Conservation (phyloP, 805 yeast genomes). For the Candida patagonica region DNA sequence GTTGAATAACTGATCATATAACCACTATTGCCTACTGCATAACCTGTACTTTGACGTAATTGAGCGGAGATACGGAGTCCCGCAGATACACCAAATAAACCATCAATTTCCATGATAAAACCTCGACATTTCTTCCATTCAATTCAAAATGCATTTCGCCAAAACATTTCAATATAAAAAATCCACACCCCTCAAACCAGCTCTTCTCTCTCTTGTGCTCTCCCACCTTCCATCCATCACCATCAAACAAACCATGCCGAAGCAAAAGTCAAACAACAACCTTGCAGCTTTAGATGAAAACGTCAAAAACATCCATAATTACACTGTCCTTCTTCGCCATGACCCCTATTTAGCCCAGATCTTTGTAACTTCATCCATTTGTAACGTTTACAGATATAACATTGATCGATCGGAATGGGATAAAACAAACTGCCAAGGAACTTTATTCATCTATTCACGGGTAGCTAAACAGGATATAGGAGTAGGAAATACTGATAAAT, state of each 20-base stretch:
- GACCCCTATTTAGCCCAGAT: conserved; percentile 30
- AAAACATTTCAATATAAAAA: background rate
- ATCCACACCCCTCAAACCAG: background rate
- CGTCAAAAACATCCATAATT: conserved; percentile 22
- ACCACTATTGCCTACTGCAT: no score
- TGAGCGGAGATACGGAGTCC: no score
- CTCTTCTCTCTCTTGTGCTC: background rate
- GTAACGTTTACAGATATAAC: conserved; percentile 32
- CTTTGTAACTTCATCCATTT: conserved; percentile 30
- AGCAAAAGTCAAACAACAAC: background rate
- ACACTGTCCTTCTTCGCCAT: conserved; percentile 26
- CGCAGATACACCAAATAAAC: no score
- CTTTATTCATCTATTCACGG: conserved; percentile 31
- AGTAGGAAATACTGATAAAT: conserved; percentile 18
- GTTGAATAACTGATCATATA: no score
- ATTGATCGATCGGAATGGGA: conserved; percentile 29
- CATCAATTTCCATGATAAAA: no score
- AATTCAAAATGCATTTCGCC: no score
- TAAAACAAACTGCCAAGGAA: conserved; percentile 30
- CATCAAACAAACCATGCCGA: background rate
- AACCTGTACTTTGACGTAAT: no score
- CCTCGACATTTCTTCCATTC: no score
- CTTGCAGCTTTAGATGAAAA: background rate
- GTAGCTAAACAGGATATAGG: conserved; percentile 8
- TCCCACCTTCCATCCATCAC: background rate